Conservation (phyloP, 257 asterid species). For the Perilla frutescens region DNA sequence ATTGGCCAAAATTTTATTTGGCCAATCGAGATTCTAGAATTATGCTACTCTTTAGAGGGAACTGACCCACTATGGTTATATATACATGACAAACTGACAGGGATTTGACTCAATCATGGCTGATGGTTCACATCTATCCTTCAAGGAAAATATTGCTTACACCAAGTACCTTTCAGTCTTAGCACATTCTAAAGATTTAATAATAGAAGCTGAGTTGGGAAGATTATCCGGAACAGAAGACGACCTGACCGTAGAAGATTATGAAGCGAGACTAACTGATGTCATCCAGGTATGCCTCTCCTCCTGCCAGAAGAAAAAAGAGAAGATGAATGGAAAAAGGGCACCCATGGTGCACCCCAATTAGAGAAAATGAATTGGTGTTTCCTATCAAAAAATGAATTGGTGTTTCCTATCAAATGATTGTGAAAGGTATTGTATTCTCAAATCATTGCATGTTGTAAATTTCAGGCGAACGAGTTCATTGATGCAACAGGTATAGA, state of each 20-base stretch:
- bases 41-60: slow-evolving; percentile 9
- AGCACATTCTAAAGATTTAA: slow-evolving; percentile 66
- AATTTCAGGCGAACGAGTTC: slow-evolving; percentile 90
- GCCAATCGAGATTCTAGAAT: background rate
- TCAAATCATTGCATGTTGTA: slow-evolving; percentile 19
- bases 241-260: slow-evolving; percentile 87
- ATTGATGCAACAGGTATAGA: slow-evolving; percentile 84
- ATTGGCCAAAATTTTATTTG: slow-evolving; percentile 4
- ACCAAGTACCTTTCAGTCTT: slow-evolving; percentile 68
- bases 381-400: slow-evolving; percentile 11
- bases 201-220: slow-evolving; percentile 98
- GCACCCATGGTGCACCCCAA: background rate
- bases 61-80: slow-evolving; percentile 15
- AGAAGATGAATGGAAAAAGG: background rate
- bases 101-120: slow-evolving; percentile 96
- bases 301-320: background rate
- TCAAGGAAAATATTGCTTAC: slow-evolving; percentile 71
- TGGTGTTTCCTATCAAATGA: background rate
- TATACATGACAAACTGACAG: slow-evolving; percentile 49
- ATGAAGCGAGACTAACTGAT: slow-evolving; percentile 89
- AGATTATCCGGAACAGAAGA: slow-evolving; percentile 98
- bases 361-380: background rate
- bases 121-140: slow-evolving; percentile 90
- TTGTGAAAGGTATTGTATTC: slow-evolving; percentile 18
- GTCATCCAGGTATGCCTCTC: slow-evolving; percentile 63